Base-by-base conservation (phyloP, 495 filamentous ascomycete genomes). In the Hyaloscypha variabilis region DNA sequence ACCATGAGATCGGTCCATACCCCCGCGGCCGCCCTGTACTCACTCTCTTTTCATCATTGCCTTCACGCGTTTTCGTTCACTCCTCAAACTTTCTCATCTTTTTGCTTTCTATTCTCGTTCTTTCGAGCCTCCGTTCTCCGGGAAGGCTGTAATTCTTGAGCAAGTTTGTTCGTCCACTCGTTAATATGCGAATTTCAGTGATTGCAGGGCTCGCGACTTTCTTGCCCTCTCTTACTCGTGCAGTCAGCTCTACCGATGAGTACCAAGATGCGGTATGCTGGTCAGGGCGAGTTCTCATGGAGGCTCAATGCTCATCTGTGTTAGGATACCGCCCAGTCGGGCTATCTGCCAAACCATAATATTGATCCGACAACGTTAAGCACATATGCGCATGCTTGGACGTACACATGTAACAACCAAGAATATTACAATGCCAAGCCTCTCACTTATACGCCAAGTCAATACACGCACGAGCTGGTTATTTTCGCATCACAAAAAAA, bases 401-500 rank as follows among this genome's bases (percentile, higher is more conserved):
- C 17, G 5, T 60, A 62, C 11, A 57, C 52, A 23, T 67, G 21
- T 28, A 67, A 67, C 21, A 30, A 29, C 10, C 62, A 61, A 21
- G 68, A 70, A 50, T 8, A 46, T n/a, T 76, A 77, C 54, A 75
- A 75, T 61, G 75, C 77, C 8, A 74, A 78, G 49, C 77, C 77
- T 24, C 67, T 79, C 39, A 70, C 76, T 4, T 79, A 76, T 51
- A 78, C 77, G 8, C 72, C 73, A 13, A 55, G 60, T 28, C 69
- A 67, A 30, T 36, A 39, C n/a, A 65, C 63, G 11, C 53, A 56
- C 17, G 75, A 78, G 52, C 24, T 73, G 13, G 62, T 79, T 28
- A 77, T 78, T 58, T 28, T 73, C 2, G 75, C 73, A 19, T 76
- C 77, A 11, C 67, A 77, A 3, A 69, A 76, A 63, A 79, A 79